Evolutionary conservation across 2,329 filamentous ascomycete species (phyloP).

Genomic region (Sclerotinia subarctica): DNA sequence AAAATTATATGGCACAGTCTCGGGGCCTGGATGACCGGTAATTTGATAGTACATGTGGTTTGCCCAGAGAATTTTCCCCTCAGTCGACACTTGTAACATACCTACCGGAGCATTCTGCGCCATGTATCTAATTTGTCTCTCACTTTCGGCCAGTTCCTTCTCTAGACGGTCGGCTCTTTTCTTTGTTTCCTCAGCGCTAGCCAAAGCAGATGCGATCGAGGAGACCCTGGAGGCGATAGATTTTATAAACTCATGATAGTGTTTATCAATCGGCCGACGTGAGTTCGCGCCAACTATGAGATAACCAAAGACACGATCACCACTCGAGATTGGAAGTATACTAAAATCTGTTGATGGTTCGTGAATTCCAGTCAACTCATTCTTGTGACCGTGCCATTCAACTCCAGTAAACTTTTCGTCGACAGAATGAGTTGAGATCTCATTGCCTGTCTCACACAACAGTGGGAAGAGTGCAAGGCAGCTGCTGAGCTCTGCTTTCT

Average conservation of each 20-base stretch:
- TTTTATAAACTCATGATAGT: slow-evolving; percentile 32
- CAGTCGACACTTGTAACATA: slow-evolving; percentile 32
- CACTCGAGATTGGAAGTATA: slow-evolving; percentile 29
- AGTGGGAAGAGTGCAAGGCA: slow-evolving; percentile 29
- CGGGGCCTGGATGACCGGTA: slow-evolving; percentile 26
- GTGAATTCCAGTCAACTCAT: slow-evolving; percentile 23
- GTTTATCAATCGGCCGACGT: slow-evolving; percentile 31
- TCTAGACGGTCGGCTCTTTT: slow-evolving; percentile 21
- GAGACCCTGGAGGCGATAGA: slow-evolving; percentile 31
- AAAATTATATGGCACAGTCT: slow-evolving; percentile 23
- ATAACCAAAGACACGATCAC: slow-evolving; percentile 29
- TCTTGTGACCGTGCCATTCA: slow-evolving; percentile 24
- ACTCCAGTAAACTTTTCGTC: slow-evolving; percentile 29
- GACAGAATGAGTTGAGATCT: slow-evolving; percentile 28
- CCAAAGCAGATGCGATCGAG: slow-evolving; percentile 29
- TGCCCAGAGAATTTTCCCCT: slow-evolving; percentile 32
- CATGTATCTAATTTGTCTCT: slow-evolving; percentile 33
- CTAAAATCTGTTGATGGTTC: slow-evolving; percentile 30
- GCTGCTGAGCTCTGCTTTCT: slow-evolving; percentile 28
- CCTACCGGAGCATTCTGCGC: slow-evolving; percentile 35
- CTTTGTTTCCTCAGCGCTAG: slow-evolving; percentile 27
- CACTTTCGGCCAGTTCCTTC: slow-evolving; percentile 20
- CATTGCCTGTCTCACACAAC: slow-evolving; percentile 26
- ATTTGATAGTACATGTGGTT: slow-evolving; percentile 34
- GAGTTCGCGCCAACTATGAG: slow-evolving; percentile 33